Conservation (phyloP, 306 rosid species). For the Dicorynia guianensis region DNA sequence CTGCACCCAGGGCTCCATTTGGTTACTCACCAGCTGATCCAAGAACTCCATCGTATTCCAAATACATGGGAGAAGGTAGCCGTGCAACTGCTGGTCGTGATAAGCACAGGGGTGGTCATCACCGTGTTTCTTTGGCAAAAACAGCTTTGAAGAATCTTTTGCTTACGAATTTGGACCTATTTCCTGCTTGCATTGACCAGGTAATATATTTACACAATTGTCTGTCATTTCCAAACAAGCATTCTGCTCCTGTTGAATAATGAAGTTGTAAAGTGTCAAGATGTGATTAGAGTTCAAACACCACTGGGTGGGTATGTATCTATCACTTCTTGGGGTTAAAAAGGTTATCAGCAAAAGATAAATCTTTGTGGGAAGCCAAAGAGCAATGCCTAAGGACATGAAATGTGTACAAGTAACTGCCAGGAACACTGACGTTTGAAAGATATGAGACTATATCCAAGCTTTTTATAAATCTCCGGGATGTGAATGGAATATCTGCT, state of each 20-base stretch:
- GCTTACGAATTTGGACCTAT: conserved; percentile 92
- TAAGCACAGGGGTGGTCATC: conserved; percentile 88
- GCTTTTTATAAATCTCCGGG: neutral
- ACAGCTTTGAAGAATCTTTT: conserved; percentile 92
- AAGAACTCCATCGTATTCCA: conserved; percentile 96
- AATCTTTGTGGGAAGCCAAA: neutral
- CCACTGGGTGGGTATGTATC: conserved; percentile 22
- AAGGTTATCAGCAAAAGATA: conserved; percentile 8
- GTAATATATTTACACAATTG: conserved; percentile 50
- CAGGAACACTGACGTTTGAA: neutral
- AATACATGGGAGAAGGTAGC: conserved; percentile 79
- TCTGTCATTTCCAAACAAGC: conserved; percentile 16
- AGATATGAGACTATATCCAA: conserved; percentile 1
- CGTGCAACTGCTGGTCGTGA: conserved; percentile 92
- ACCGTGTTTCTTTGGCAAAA: conserved; percentile 89
- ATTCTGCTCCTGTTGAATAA: conserved; percentile 23
- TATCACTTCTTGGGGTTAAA: neutral
- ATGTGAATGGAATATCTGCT: neutral
- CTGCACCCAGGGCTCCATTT: conserved; percentile 94
- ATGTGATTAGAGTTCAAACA: conserved; percentile 18
- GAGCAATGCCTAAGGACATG: neutral
- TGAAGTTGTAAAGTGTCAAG: conserved; percentile 21
- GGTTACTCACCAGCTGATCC: conserved; percentile 99
- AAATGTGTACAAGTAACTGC: neutral
- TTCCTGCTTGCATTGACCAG: conserved; percentile 99